These are phyloP conservation scores for Periglandula ipomoeae DNA, from an alignment of 2,329 filamentous ascomycete genomes.

Conservation along the genomic window DNA sequence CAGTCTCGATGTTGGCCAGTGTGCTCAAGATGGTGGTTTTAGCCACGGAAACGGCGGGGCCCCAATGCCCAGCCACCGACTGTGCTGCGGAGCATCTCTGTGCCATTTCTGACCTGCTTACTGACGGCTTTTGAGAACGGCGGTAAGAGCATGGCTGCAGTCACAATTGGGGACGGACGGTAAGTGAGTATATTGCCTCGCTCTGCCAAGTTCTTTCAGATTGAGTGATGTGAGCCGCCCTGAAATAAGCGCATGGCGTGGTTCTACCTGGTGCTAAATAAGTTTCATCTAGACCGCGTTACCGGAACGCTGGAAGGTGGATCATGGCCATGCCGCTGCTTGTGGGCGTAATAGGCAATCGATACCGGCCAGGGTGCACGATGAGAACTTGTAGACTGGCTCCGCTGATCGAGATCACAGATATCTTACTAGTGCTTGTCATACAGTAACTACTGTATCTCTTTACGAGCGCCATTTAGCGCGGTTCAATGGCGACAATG, in stretches of 20 bases:
- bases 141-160: background rate
- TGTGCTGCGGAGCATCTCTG: slow-evolving; percentile 30
- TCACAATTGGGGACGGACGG: background rate
- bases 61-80: slow-evolving; percentile 38
- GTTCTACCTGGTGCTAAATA: background rate
- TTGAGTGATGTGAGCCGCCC: background rate
- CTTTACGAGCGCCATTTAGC: background rate
- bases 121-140: slow-evolving; percentile 2
- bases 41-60: slow-evolving; percentile 35
- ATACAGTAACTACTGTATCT: too few relatives aligned
- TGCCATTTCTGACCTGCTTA: slow-evolving; percentile 6
- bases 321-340: background rate
- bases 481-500: background rate
- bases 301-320: background rate
- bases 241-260: background rate
- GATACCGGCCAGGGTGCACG: slow-evolving; percentile 1
- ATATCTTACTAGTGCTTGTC: background rate
- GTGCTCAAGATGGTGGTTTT: slow-evolving; percentile 36
- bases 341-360: slow-evolving; percentile 1
- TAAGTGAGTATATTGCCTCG: background rate
- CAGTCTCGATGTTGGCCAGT: slow-evolving; percentile 36
- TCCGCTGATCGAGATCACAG: slow-evolving; percentile 4
- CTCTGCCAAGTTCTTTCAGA: background rate
- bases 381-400: slow-evolving; percentile 1
- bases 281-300: background rate